Evolutionary conservation across 2,329 filamentous ascomycete species (phyloP), one percentile per base, ranked within the genome.

Genomic region (Aspergillus flavus): DNA sequence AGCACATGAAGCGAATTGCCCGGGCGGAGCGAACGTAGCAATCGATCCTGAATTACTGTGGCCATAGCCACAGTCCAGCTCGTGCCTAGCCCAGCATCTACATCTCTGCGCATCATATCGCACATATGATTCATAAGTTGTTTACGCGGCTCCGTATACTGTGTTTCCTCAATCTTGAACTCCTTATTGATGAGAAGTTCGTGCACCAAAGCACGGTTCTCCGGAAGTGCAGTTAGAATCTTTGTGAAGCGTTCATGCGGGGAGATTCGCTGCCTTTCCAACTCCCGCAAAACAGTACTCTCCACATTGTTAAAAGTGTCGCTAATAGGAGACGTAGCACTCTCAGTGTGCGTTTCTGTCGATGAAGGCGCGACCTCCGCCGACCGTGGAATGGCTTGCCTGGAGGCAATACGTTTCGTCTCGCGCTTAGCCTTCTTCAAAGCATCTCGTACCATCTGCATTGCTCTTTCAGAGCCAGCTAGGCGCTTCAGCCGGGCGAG

Each of bases 41-140:
- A 78, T 68, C 88, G 88, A 57, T 84, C 83, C 55, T 86, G 83
- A 52, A 90, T 85, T 64, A 89, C 86, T 53, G 88, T 85, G n/a
- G 87, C 87, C 81, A 89, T 88, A n/a, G 86, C 85, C 26, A 87
- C 81, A 19, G 86, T 89, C 87, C 87, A 90, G 21, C 81, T 75
- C 4, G 83, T 81, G 21, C 84, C 84, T 58, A 84, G 79, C 21
- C 84, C 86, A 32, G 82, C 79, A 66, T 85, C 84, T 56, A 87
- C 85, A 60, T 84, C 86, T 61, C 72, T 78, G 64, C 83, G 84
- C 86, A 88, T 88, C 68, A 81, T 82, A 57, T 83, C 82, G 70
- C 86, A 89, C 67, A 88, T 82, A 67, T 83, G 82, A 57, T 85
- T 81, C 75, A 89, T 88, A 52, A 89, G 77, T 41, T 83, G 81